Evolutionary conservation across 441 rosid genomes (phyloP).

Genomic region (Theobroma grandiflorum): DNA sequence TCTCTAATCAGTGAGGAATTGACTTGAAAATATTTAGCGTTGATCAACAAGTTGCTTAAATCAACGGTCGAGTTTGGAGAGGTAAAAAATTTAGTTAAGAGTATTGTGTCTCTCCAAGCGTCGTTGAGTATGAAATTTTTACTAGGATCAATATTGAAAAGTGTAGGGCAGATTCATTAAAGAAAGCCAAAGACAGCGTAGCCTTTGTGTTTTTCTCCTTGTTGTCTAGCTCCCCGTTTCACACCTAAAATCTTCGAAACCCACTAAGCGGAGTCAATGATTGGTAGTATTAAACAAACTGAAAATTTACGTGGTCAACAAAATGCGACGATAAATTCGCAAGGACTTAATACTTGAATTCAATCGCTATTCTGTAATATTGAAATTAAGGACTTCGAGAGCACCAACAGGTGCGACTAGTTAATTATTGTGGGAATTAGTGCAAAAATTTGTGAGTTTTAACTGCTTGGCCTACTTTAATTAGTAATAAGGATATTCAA

Average conservation of each 20-base stretch:
- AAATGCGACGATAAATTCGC: neutral
- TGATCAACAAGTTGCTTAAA: neutral
- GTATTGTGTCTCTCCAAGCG: too few relatives aligned
- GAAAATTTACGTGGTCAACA: neutral
- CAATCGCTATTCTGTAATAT: neutral
- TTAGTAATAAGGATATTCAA: too few relatives aligned
- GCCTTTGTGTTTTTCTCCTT: too few relatives aligned
- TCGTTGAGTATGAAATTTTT: too few relatives aligned
- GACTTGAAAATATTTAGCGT: neutral
- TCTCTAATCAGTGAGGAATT: neutral
- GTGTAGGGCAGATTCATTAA: too few relatives aligned
- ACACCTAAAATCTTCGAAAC: neutral
- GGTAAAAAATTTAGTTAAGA: too few relatives aligned
- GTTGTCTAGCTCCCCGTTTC: neutral
- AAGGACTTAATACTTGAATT: neutral
- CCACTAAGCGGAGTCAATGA: neutral
- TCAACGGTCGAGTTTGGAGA: neutral
- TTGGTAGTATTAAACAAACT: neutral
- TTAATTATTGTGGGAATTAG: neutral
- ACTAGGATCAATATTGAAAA: too few relatives aligned
- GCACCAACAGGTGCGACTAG: neutral
- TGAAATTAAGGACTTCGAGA: neutral
- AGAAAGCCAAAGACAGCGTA: too few relatives aligned
- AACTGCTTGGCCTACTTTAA: neutral
- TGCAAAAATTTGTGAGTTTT: neutral